Conservation (phyloP, 2,329 filamentous ascomycete genomes). For the Onygenales sp. region DNA sequence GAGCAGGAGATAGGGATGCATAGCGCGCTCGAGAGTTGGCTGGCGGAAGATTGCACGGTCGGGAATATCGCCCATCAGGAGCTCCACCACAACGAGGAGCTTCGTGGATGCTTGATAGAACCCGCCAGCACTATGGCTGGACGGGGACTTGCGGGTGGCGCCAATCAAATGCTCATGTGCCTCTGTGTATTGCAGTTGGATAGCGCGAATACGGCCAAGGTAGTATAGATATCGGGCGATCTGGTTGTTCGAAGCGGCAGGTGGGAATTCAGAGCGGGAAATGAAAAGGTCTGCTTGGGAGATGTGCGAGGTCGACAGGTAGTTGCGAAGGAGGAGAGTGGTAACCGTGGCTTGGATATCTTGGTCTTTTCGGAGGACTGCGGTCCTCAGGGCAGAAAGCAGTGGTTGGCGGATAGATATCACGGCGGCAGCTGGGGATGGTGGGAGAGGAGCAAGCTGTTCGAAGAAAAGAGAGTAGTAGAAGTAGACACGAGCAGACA, state of each 20-base stretch:
- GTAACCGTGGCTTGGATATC: constrained; percentile 97
- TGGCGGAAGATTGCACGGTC: constrained; percentile 91
- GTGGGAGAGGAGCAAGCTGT: constrained; percentile 75
- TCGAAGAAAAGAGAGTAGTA: constrained; percentile 96
- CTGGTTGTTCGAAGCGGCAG: constrained; percentile 93
- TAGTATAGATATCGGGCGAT: constrained; percentile 97
- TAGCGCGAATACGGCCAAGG: constrained; percentile 87
- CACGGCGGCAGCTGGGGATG: constrained; percentile 78
- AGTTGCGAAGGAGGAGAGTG: constrained; percentile 88
- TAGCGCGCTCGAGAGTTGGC: constrained; percentile 71
- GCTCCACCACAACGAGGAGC: constrained; percentile 88
- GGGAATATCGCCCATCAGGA: constrained; percentile 97
- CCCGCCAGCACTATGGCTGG: constrained; percentile 76
- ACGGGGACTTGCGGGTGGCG: constrained; percentile 89
- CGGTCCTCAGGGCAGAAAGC: constrained; percentile 79
- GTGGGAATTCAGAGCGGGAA: constrained; percentile 89
- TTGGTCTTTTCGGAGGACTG: constrained; percentile 92
- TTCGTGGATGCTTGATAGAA: constrained; percentile 97
- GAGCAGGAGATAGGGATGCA: constrained; percentile 87
- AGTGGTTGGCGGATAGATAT: constrained; percentile 79
- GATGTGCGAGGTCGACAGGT: constrained; percentile 92
- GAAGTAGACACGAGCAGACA: constrained; percentile 94
- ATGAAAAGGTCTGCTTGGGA: constrained; percentile 92
- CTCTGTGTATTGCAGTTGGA: constrained; percentile 93
- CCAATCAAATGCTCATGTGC: constrained; percentile 90